Base-by-base conservation (phyloP, 257 asterid species). In the Fraxinus excelsior region DNA sequence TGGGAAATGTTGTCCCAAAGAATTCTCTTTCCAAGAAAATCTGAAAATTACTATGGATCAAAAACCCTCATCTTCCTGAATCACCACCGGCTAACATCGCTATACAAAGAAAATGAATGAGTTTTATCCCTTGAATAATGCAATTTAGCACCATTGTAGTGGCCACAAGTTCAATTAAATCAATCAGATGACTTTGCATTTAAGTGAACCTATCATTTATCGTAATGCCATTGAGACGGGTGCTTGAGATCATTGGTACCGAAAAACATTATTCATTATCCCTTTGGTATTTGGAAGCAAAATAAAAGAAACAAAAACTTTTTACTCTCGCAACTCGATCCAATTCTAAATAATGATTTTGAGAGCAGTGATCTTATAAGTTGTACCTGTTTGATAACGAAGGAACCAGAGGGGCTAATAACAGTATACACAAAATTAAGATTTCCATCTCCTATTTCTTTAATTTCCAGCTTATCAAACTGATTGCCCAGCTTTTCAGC, bases 391-490 rank as follows among this genome's bases (percentile, higher is more conserved):
- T 96, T 96, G 97, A 96, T 74, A 82, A 96, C 97, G 28, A 90
- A 4, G 5, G 98, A 91, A 21, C 97, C 98, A 7, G 86, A 81
- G 0, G 87, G 80, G 28, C 91, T 76, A 32, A 68, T 44, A 67
- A 93, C 94, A 75, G 93, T 92, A 80, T 85, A 96, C 26, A 96
- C 99, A 69, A 91, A 96, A 85, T 96, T 96, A 82, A 96, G 96
- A 86, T 96, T 96, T 73, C 99, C 99, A 79, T 96, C 99, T 56
- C 99, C 99, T 1, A 96, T 94, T 87, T 96, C 99, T 82, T 87
- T 88, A 77, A 96, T 84, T 66, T 88, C 81, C 70, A 93, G 88
- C 29, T 87, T 76, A 67, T 96, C 95, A 40, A 91, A 82, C 67
- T 89, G 82, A 60, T 84, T 73, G 0, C 94, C 97, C 6, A 96